These are phyloP conservation scores for Pseudocercospora crystallina DNA, from an alignment of 2,329 filamentous ascomycete genomes.

Conservation along the genomic window DNA sequence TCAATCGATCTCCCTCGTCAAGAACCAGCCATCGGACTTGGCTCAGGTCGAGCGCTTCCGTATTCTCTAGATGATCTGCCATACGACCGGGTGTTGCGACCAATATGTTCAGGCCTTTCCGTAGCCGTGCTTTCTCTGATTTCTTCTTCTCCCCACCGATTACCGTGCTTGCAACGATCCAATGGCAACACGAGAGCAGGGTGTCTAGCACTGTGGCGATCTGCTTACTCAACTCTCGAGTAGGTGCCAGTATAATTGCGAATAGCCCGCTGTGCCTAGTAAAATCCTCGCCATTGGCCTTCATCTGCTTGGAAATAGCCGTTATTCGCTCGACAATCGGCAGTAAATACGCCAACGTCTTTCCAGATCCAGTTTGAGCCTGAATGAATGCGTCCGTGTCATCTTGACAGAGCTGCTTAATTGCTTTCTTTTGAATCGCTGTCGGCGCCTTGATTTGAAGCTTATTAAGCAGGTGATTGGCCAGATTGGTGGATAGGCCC, in stretches of 20 bases:
- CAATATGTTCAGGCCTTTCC: constrained; percentile 93
- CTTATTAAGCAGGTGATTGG: constrained; percentile 79
- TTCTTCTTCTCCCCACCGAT: constrained; percentile 72
- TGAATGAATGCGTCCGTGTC: constrained; percentile 93
- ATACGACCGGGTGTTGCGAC: constrained; percentile 91
- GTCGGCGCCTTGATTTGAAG: constrained; percentile 88
- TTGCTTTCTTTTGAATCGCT: constrained; percentile 87
- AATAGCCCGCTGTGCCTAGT: constrained; percentile 87
- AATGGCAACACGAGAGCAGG: constrained; percentile 83
- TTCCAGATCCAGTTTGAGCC: constrained; percentile 95
- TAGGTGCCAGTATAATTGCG: constrained; percentile 90
- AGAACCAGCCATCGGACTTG: constrained; percentile 91
- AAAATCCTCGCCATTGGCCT: constrained; percentile 51
- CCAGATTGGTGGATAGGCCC: constrained; percentile 76
- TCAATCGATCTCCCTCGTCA: constrained; percentile 95
- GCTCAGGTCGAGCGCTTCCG: constrained; percentile 81
- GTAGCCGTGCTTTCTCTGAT: constrained; percentile 85
- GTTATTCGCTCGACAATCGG: constrained; percentile 89
- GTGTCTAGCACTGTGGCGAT: constrained; percentile 84
- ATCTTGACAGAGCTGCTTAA: constrained; percentile 74
- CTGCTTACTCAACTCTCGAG: constrained; percentile 90
- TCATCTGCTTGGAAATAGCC: constrained; percentile 61
- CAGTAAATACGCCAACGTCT: constrained; percentile 92
- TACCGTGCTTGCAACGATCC: constrained; percentile 88
- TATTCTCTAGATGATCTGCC: constrained; percentile 89